Conservation (phyloP, 257 asterid species). For the Vinca minor region DNA sequence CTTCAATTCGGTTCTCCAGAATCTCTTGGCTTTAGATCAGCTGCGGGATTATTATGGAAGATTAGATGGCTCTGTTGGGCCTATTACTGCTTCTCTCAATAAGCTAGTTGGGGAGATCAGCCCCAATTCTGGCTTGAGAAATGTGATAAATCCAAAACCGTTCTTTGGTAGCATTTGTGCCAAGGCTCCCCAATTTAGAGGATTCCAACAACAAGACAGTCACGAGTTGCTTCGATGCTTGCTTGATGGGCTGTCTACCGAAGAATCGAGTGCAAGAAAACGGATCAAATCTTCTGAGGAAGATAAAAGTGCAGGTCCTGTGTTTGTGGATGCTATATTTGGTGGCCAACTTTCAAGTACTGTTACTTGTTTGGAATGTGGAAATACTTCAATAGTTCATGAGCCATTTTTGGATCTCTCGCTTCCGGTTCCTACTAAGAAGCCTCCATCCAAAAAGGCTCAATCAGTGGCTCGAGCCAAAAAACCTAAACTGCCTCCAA, state of each 20-base stretch:
- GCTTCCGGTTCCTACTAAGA: slow-evolving; percentile 79
- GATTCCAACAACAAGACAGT: slow-evolving; percentile 92
- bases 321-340: slow-evolving; percentile 65
- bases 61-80: slow-evolving; percentile 57
- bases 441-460: slow-evolving; percentile 41
- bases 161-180: slow-evolving; percentile 64
- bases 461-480: slow-evolving; percentile 49
- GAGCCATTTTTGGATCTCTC: slow-evolving; percentile 89
- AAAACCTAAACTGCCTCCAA: slow-evolving; percentile 66
- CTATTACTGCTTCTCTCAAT: slow-evolving; percentile 55
- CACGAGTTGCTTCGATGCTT: slow-evolving; percentile 85
- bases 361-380: slow-evolving; percentile 78
- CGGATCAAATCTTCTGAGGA: slow-evolving; percentile 26
- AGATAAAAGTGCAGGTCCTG: slow-evolving; percentile 33
- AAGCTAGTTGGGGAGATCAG: slow-evolving; percentile 55
- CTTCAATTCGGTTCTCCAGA: slow-evolving; percentile 80
- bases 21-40: slow-evolving; percentile 51
- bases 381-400: slow-evolving; percentile 56
- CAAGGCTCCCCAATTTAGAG: slow-evolving; percentile 83
- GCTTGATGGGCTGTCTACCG: slow-evolving; percentile 69
- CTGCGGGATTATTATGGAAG: slow-evolving; percentile 47
- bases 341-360: slow-evolving; percentile 81
- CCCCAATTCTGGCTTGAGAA: slow-evolving; percentile 36
- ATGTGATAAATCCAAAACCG: slow-evolving; percentile 58
- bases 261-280: slow-evolving; percentile 52